Evolutionary conservation across 164 flowering plant genomes (phyloP).

Genomic region (Nelumbo lutea): DNA sequence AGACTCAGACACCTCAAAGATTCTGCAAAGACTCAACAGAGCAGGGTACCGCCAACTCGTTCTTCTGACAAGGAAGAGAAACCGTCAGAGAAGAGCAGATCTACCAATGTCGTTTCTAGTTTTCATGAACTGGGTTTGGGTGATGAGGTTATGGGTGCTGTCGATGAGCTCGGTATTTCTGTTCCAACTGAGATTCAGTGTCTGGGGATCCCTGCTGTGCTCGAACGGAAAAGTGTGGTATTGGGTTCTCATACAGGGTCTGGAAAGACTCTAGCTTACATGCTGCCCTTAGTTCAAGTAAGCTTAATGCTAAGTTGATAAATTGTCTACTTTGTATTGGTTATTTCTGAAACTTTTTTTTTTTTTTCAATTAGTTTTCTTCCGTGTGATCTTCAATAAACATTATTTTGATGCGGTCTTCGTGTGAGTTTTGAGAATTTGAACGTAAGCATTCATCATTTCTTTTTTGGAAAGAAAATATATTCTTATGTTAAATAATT

Average conservation of each 20-base stretch:
- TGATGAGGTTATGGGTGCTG: constrained; percentile 80
- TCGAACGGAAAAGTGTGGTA: constrained; percentile 77
- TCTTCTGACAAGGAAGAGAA: constrained; percentile 13
- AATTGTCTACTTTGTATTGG: background rate
- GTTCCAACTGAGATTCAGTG: constrained; percentile 93
- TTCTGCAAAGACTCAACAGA: constrained; percentile 26
- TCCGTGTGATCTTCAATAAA: too few species aligned
- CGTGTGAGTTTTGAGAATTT: background rate
- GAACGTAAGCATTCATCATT: background rate
- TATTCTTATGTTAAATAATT: too few species aligned
- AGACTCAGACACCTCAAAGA: constrained; percentile 75
- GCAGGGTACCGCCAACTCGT: constrained; percentile 8
- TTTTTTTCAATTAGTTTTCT: background rate
- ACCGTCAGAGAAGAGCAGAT: constrained; percentile 18
- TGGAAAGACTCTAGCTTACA: constrained; percentile 91
- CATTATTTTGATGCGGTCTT: background rate
- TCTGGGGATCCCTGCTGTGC: constrained; percentile 75
- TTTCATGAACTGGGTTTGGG: constrained; percentile 78
- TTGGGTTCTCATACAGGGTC: constrained; percentile 98
- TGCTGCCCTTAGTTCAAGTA: constrained; percentile 97
- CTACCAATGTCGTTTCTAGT: constrained; percentile 25
- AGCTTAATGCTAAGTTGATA: background rate
- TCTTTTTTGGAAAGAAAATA: too few species aligned
- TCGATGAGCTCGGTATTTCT: constrained; percentile 69
- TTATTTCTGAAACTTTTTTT: background rate